A percentile compares a stretch with the other conserved stretches of the same genome.
Evolutionary conservation across 495 filamentous ascomycete species (phyloP).

Genomic region (Hypoxylon trugodes): DNA sequence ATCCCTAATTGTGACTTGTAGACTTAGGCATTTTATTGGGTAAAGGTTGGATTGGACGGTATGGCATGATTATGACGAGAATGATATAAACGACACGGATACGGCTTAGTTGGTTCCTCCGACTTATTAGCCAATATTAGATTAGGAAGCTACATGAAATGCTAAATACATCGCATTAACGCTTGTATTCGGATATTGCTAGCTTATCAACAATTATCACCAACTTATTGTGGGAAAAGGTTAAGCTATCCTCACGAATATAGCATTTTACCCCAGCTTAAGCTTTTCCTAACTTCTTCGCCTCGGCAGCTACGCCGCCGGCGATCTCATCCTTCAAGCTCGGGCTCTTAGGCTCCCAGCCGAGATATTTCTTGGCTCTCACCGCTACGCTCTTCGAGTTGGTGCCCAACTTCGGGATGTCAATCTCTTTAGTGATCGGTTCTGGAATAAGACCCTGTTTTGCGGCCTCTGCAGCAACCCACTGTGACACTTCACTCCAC

Average conservation of each 20-base stretch:
- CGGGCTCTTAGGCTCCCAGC: conserved; percentile 63
- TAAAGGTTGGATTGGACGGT: neutral
- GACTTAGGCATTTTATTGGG: neutral
- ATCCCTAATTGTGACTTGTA: conserved; percentile 23
- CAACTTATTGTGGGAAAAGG: too few relatives aligned
- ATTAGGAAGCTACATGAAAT: neutral
- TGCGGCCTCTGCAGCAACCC: conserved; percentile 67
- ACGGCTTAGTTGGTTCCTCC: neutral
- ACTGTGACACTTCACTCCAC: conserved; percentile 73
- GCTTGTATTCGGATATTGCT: neutral
- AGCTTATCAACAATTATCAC: neutral
- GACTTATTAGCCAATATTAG: neutral
- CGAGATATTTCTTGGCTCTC: conserved; percentile 66
- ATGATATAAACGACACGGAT: conserved; percentile 5
- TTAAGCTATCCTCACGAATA: too few relatives aligned
- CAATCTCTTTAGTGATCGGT: conserved; percentile 54
- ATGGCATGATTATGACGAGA: conserved; percentile 5
- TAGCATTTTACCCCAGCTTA: neutral
- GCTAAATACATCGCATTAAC: neutral
- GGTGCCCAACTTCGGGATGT: conserved; percentile 53
- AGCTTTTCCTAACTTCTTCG: conserved; percentile 46
- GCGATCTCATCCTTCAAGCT: conserved; percentile 62
- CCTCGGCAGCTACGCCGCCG: conserved; percentile 60
- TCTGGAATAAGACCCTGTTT: conserved; percentile 70
- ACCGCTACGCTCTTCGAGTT: conserved; percentile 67